Percentiles rank a stretch among this genome's conserved stretches.
Evolutionary conservation across 257 asterid species (phyloP).

Genomic region (Plantago ovata): DNA sequence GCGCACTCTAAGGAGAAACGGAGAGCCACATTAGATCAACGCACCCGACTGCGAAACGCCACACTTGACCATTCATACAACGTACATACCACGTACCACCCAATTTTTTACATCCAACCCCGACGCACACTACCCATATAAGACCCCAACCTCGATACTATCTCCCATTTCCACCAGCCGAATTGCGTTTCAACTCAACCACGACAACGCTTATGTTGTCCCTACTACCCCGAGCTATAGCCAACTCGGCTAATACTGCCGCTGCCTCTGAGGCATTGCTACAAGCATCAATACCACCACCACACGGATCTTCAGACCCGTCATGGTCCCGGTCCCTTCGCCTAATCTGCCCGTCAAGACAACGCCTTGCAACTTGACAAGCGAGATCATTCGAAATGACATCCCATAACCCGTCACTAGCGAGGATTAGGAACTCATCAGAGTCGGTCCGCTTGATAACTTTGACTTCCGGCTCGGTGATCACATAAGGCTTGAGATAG

Average conservation of each 20-base stretch:
- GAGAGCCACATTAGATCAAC: too few species aligned
- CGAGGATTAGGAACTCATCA: slow-evolving; percentile 59
- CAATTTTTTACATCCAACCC: too few species aligned
- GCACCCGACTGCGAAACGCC: too few species aligned
- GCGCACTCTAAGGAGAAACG: too few species aligned
- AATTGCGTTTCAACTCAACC: slow-evolving; percentile 22
- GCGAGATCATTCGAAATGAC: slow-evolving; percentile 50
- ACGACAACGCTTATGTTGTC: slow-evolving; percentile 51
- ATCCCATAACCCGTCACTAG: slow-evolving; percentile 66
- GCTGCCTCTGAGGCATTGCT: slow-evolving; percentile 32
- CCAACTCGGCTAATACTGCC: slow-evolving; percentile 40
- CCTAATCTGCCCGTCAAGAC: slow-evolving; percentile 23
- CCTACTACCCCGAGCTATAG: slow-evolving; percentile 53
- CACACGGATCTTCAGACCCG: not conserved
- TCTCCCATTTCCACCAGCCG: not conserved
- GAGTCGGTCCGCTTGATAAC: slow-evolving; percentile 22
- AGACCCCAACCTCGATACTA: too few species aligned
- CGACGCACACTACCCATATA: too few species aligned
- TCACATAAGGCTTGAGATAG: slow-evolving; percentile 44
- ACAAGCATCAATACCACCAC: not conserved
- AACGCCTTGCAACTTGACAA: slow-evolving; percentile 40
- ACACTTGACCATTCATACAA: too few species aligned
- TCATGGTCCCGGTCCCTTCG: not conserved
- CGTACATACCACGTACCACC: too few species aligned
- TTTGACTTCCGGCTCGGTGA: slow-evolving; percentile 39